Percentiles rank a stretch among this genome's conserved stretches.
These are phyloP conservation scores for Venturiaceae sp. DNA, from an alignment of 2,329 filamentous ascomycete species.

Conservation along the genomic window DNA sequence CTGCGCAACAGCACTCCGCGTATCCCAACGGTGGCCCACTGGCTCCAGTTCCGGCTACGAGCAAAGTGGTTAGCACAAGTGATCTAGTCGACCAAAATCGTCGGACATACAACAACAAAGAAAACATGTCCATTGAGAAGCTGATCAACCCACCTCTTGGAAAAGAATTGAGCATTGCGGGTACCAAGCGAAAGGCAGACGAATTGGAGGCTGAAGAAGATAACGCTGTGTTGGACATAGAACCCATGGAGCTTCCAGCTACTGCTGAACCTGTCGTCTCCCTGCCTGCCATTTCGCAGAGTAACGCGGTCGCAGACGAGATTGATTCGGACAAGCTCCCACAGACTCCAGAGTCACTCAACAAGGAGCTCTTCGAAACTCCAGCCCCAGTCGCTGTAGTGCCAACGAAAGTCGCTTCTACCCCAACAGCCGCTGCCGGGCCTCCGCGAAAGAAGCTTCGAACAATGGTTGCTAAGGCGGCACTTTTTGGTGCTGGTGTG, in stretches of 20 bases:
- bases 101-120: neutral
- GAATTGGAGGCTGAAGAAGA: neutral
- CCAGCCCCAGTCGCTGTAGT: neutral
- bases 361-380: neutral
- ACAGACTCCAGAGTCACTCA: neutral
- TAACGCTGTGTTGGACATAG: neutral
- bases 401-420: neutral
- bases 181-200: slow-evolving; percentile 6
- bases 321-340: neutral
- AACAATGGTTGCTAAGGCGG: neutral
- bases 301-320: neutral
- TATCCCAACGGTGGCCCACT: neutral
- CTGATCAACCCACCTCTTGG: slow-evolving; percentile 1
- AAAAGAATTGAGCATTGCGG: neutral
- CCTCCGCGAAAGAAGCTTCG: neutral
- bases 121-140: slow-evolving; percentile 1
- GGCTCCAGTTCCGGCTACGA: neutral
- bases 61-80: neutral
- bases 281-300: neutral
- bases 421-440: neutral
- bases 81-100: neutral
- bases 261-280: neutral
- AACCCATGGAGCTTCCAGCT: neutral
- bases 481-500: neutral
- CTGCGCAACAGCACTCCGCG: neutral